A percentile compares a stretch with the other conserved stretches of the same genome.
Evolutionary conservation across 345 rosid species (phyloP).

Genomic region (Populus ilicifolia): DNA sequence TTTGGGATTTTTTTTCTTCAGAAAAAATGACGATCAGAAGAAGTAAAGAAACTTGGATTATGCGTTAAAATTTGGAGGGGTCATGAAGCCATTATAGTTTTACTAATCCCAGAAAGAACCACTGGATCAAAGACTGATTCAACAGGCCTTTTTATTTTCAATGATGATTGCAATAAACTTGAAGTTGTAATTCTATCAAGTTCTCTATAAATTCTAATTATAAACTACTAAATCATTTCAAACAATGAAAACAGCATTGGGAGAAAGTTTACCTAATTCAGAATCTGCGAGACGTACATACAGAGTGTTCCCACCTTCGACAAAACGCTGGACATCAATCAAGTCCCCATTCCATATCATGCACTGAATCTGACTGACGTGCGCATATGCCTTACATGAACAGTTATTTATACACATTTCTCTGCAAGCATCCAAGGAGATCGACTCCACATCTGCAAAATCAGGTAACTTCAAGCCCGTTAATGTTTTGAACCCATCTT

Average conservation of each 20-base stretch:
- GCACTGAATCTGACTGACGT: slow-evolving; percentile 43
- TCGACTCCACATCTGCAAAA: neutral
- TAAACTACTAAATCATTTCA: neutral
- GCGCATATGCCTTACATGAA: slow-evolving; percentile 59
- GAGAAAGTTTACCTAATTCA: slow-evolving; percentile 42
- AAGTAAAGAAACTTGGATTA: no score
- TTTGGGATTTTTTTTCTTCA: no score
- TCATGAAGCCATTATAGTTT: no score
- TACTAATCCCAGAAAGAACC: no score
- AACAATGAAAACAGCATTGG: neutral
- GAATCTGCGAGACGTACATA: slow-evolving; percentile 53
- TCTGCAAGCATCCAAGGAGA: neutral
- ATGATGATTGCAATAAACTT: no score
- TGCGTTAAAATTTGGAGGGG: no score
- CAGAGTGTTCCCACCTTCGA: slow-evolving; percentile 31
- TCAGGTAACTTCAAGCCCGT: slow-evolving; percentile 37
- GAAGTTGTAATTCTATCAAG: no score
- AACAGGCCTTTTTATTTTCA: no score
- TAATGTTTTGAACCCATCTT: slow-evolving; percentile 29
- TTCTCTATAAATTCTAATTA: neutral
- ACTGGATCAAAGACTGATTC: no score
- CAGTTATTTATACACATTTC: slow-evolving; percentile 40
- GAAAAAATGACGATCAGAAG: no score
- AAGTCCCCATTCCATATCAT: slow-evolving; percentile 53
- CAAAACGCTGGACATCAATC: slow-evolving; percentile 47